Evolutionary conservation across 2,329 filamentous ascomycete genomes (phyloP).

Genomic region (Aureobasidium leucospermi): DNA sequence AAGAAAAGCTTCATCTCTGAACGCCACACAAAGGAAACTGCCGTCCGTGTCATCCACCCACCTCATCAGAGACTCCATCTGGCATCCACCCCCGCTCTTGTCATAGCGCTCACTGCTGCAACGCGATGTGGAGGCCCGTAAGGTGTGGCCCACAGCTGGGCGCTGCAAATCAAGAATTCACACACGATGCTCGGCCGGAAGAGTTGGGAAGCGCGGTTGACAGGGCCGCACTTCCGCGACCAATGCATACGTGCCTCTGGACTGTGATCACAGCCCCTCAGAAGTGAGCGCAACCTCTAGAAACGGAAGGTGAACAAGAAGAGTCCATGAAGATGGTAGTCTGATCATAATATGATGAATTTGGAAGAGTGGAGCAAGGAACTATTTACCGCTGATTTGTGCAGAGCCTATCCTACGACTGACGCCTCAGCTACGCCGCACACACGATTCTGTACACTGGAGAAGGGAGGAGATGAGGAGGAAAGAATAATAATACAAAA

Average conservation of each 20-base stretch:
- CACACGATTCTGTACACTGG: neutral
- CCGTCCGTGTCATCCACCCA: neutral
- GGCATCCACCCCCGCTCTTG: neutral
- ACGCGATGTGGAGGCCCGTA: neutral
- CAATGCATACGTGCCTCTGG: neutral
- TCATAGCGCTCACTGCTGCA: neutral
- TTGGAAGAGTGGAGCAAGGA: neutral
- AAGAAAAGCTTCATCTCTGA: neutral
- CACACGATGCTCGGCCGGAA: neutral
- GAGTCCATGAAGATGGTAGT: neutral
- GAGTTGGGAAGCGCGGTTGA: neutral
- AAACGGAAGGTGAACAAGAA: neutral
- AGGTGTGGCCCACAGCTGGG: neutral
- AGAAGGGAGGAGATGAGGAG: neutral
- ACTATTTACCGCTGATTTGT: neutral
- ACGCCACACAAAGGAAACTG: neutral
- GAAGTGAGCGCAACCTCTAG: too few relatives aligned
- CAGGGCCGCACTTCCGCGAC: neutral
- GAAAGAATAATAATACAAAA: slow-evolving; percentile 5
- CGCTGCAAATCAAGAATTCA: neutral
- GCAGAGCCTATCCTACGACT: neutral
- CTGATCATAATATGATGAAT: neutral
- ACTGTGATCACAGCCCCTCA: neutral
- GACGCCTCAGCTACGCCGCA: neutral
- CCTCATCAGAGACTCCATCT: neutral